Base-by-base conservation (phyloP, 129 eudicot species). In the Flaveria brownii region DNA sequence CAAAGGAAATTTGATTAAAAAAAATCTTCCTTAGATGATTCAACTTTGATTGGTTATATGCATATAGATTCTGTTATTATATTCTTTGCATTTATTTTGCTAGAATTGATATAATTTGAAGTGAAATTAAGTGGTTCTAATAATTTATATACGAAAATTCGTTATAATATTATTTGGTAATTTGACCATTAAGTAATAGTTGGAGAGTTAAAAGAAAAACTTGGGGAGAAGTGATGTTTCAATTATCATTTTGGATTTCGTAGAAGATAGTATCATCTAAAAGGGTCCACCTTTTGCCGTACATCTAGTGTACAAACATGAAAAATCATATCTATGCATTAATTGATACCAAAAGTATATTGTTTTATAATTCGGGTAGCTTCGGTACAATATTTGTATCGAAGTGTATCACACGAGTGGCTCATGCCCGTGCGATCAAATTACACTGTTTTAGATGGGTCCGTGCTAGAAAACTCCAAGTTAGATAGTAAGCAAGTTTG, bases 401-500 rank as follows among this genome's bases (percentile, higher is more conserved):
- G 64, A 78, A 71, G 15, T n/a, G 4, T 55, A 80, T 52, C 78
- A 65, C 74, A 80, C 78, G 78, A 80, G 74, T 65, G 83, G 62
- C 23, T 46, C 8, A 16, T 2, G 50, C 12, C 7, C 8, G 9
- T 25, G 26, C 60, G 49, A 80, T 80, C 20, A 54, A 70, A 62
- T 62, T 79, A 72, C 68, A 72, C 43, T 62, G 22, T 72, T 79
- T 70, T 62, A 39, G 47, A 65, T 54, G 60, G 78, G 83, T 16
- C 83, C 78, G 28, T 62, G 78, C 55, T 63, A 50, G 41, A 72
- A 79, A 73, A 72, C 78, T 64, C 73, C 83, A 79, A 79, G 57
- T 51, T 72, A 63, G 49, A 62, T 79, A 49, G 71, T 78, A 72
- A 72, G 23, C 78, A 80, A 80, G 79, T 73, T 80, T 66, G 84